Evolutionary conservation across 108 stramenopile species (phyloP), one percentile per base, ranked within the genome.

Genomic region (Bacterosira constricta): DNA sequence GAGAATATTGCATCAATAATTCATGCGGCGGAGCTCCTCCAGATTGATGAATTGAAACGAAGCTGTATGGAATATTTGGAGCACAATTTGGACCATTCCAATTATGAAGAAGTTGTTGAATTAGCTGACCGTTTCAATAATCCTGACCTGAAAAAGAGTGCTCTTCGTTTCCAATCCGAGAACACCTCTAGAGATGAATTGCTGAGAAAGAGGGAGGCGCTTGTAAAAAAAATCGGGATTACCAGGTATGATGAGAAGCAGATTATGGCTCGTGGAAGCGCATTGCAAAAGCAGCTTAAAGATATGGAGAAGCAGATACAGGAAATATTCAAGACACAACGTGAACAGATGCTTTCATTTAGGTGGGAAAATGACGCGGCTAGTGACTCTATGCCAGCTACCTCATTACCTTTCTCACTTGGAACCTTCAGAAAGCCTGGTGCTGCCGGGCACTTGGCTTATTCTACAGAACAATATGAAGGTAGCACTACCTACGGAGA

Each of bases 11-110:
- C 62, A 7, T 6, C 5, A 20, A 23, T 63, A 30, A 10, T 63
- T 31, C 8, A 13, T 18, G 59, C 30, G 34, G 38, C 62, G 5
- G 41, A 42, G 4, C 27, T 63, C 42, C 42, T 42, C 15, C 46
- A 21, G 20, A 63, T 63, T 31, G 41, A 60, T 15, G 34, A 8
- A 21, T 21, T 60, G 18, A 42, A 15, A 9, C 31, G 9, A n/a
- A 17, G 6, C 6, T 63, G 62, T 38, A 31, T 63, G 7, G 34
- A 20, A 5, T 63, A 63, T 44, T 63, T 63, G 62, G 62, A 44
- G 7, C 18, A 11, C 5, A 63, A 17, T 27, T 63, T 63, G 62
- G 62, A 44, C 47, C 62, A 63, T 63, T 63, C 62, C 7, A 63
- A 63, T 25, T 63, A 63, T 46, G 20, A 63, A 29, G 10, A 17